phyloP scores from a whole-genome alignment of 2,329 filamentous ascomycete genomes.

The Seiridium cupressi region DNA sequence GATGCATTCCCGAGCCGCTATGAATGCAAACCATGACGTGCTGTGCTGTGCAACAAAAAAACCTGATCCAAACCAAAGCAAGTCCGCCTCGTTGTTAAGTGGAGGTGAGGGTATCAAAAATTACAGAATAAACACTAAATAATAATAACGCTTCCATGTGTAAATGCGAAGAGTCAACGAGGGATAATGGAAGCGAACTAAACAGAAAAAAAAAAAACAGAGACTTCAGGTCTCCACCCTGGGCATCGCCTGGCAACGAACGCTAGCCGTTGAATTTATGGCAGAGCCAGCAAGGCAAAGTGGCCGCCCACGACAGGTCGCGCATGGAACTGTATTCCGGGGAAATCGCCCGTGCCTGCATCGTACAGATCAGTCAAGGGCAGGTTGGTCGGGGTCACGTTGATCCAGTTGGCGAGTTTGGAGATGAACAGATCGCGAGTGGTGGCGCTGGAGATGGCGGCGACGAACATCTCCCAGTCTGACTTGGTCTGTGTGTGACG shows the following conservation, averaged over 20 bases:
- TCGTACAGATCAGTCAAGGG: conserved; percentile 78
- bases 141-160: background rate
- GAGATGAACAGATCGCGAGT: conserved; percentile 66
- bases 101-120: background rate
- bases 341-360: conserved; percentile 65
- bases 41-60: background rate
- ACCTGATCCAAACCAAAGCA: background rate
- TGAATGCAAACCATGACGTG: background rate
- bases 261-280: conserved; percentile 2
- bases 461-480: conserved; percentile 85
- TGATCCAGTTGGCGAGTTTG: conserved; percentile 71
- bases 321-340: conserved; percentile 69
- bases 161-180: background rate
- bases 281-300: conserved; percentile 73
- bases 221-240: background rate
- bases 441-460: conserved; percentile 64
- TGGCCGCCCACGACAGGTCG: conserved; percentile 78
- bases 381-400: conserved; percentile 67
- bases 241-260: background rate
- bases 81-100: too few species aligned
- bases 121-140: background rate
- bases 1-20: background rate
- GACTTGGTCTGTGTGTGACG: conserved; percentile 81
- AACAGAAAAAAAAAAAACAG: background rate
- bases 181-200: background rate